Percentiles rank a stretch among this genome's conserved stretches.
Conservation (phyloP, 1,284 basidiomycete species). For the Puccinia novopanici region DNA sequence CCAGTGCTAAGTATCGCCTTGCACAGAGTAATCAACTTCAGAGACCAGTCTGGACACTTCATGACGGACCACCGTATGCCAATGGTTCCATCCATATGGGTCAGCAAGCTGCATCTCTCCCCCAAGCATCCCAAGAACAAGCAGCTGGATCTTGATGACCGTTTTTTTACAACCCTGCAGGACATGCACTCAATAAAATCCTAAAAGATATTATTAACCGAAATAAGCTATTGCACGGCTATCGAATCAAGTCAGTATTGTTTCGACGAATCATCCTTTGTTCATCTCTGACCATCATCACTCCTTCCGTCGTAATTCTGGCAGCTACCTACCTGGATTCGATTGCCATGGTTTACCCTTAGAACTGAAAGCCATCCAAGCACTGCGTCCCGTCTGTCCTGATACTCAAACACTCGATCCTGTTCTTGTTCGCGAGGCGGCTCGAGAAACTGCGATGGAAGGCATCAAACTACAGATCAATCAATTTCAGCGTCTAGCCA, state of each 20-base stretch:
- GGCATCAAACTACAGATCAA: slow-evolving; percentile 76
- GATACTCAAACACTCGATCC: slow-evolving; percentile 62
- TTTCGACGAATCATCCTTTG: neutral
- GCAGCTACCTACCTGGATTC: slow-evolving; percentile 91
- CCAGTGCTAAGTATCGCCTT: neutral
- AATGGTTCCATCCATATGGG: slow-evolving; percentile 96
- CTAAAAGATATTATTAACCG: slow-evolving; percentile 94
- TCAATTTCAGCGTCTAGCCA: slow-evolving; percentile 79
- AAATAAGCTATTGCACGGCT: slow-evolving; percentile 77
- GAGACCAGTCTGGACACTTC: slow-evolving; percentile 76
- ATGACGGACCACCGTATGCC: slow-evolving; percentile 97
- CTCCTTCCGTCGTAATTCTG: slow-evolving; percentile 24
- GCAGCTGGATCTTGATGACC: neutral
- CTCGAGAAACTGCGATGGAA: slow-evolving; percentile 71
- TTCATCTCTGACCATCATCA: neutral
- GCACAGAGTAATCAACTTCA: slow-evolving; percentile 62
- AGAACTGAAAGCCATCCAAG: slow-evolving; percentile 81
- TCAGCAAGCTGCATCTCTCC: slow-evolving; percentile 58
- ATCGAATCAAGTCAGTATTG: slow-evolving; percentile 71
- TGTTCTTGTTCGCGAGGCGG: slow-evolving; percentile 70
- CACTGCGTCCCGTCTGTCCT: slow-evolving; percentile 65
- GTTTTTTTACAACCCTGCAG: slow-evolving; percentile 61
- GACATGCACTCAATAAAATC: slow-evolving; percentile 95
- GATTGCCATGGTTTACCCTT: slow-evolving; percentile 98
- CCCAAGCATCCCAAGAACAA: neutral